phyloP scores from a whole-genome alignment of 257 asterid species.

The Salvia rosmarinus region DNA sequence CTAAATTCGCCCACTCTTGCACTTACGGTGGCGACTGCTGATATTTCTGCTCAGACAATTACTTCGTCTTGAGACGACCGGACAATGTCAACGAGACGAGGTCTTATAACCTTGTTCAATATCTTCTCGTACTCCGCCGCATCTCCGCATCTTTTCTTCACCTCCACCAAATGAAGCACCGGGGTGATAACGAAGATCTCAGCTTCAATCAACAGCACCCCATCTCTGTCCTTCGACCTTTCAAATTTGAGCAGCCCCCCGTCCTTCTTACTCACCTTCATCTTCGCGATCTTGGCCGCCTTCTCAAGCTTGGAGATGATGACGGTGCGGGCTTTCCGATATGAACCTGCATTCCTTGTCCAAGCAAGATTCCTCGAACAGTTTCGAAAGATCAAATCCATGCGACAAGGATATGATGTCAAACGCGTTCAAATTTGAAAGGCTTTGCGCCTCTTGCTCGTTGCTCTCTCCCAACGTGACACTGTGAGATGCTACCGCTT shows the following conservation, averaged over 20 bases:
- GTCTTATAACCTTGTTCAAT: slow-evolving; percentile 56
- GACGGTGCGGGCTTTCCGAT: slow-evolving; percentile 55
- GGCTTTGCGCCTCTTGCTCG: slow-evolving; percentile 36
- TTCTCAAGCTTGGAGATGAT: slow-evolving; percentile 67
- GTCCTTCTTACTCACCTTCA: slow-evolving; percentile 57
- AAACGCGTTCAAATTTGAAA: slow-evolving; percentile 67
- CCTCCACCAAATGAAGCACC: slow-evolving; percentile 61
- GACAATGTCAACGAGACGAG: slow-evolving; percentile 67
- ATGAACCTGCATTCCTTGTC: slow-evolving; percentile 62
- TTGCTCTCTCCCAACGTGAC: too few relatives aligned
- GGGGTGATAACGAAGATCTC: slow-evolving; percentile 69
- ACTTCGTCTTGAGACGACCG: slow-evolving; percentile 59
- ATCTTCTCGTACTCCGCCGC: slow-evolving; percentile 60
- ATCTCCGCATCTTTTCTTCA: slow-evolving; percentile 68
- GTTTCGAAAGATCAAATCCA: slow-evolving; percentile 66
- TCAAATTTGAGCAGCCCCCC: slow-evolving; percentile 64
- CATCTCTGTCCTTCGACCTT: slow-evolving; percentile 56
- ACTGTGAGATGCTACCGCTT: too few relatives aligned
- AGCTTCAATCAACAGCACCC: slow-evolving; percentile 55
- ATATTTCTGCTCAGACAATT: neutral
- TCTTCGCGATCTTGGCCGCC: slow-evolving; percentile 50
- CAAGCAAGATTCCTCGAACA: slow-evolving; percentile 60
- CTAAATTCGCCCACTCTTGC: neutral
- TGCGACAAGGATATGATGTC: slow-evolving; percentile 69
- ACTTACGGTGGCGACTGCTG: neutral